These are phyloP conservation scores for Triglochin maritima DNA, from an alignment of 106 monocot species.

Conservation along the genomic window DNA sequence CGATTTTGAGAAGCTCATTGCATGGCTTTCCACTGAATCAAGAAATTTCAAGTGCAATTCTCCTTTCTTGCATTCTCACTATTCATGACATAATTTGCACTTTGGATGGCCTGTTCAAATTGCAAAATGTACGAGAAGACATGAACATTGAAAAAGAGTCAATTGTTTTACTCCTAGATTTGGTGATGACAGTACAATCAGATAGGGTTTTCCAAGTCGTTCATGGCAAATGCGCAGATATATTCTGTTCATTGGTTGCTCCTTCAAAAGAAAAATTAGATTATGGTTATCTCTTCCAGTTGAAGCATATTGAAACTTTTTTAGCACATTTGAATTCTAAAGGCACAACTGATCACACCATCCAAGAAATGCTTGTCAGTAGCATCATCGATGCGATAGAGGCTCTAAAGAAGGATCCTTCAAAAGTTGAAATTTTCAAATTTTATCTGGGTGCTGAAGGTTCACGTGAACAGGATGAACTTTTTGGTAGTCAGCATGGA, in stretches of 20 bases:
- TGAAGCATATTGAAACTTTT: constrained; percentile 67
- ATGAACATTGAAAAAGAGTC: constrained; percentile 20
- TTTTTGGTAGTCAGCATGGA: constrained; percentile 33
- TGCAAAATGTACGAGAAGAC: constrained; percentile 20
- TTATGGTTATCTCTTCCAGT: constrained; percentile 37
- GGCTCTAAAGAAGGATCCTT: constrained; percentile 37
- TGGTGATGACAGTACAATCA: constrained; percentile 44
- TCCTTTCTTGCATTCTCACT: constrained; percentile 61
- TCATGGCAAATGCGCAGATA: constrained; percentile 56
- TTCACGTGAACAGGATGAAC: constrained; percentile 19
- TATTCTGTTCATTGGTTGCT: constrained; percentile 36
- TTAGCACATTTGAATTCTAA: constrained; percentile 33
- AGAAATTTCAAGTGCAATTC: constrained; percentile 34
- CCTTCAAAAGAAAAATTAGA: constrained; percentile 22
- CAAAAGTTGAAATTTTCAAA: constrained; percentile 35
- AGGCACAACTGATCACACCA: constrained; percentile 19
- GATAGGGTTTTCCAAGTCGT: constrained; percentile 50
- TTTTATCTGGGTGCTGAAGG: constrained; percentile 40
- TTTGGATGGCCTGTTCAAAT: constrained; percentile 51
- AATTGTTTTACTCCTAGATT: constrained; percentile 36
- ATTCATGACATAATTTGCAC: constrained; percentile 46
- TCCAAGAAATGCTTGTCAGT: constrained; percentile 51
- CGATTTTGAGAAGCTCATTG: constrained; percentile 31
- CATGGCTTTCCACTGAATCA: constrained; percentile 81
- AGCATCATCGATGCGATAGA: constrained; percentile 43